Base-by-base conservation (phyloP, 345 rosid species). In the Mallotus nudiflorus region DNA sequence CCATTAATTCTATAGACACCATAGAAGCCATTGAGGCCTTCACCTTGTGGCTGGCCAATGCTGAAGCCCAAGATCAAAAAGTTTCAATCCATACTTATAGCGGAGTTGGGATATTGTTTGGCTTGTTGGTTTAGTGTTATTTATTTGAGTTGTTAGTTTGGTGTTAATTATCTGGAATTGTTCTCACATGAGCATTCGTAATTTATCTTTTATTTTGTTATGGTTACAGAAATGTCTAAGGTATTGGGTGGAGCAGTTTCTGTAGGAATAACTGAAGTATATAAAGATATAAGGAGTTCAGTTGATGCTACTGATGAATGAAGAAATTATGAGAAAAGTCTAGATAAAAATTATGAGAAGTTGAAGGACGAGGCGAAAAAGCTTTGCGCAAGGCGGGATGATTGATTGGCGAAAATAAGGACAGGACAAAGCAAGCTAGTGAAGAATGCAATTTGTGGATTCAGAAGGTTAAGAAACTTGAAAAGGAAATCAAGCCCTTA, bases 351-450 rank as follows among this genome's bases (percentile, higher is more conserved):
- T 46, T 57, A 25, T 35, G 51, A 50, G 13, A 78, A 54, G 60
- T 19, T 74, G 14, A 61, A 0, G 33, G 64, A 20, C 8, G 72
- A 52, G 66, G 62, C 52, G 19, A 59, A 70, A 25, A 74, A 45
- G 72, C 75, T 78, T 14, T 62, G 50, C 58, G 75, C 75, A 0
- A 70, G 62, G 62, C 69, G 62, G 66, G 75, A 49, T 20, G 75
- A 78, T 63, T 19, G 62, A 46, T 48, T 62, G 49, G 69, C 51
- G 31, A 58, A 63, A 63, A 52, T 57, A 28, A 35, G 64, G 70
- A 75, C 31, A 69, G 57, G 70, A 75, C 66, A 19, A 63, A 75
- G 28, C 65, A 29, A 48, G 29, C 50, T 29, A 49, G 66, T 4
- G 42, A 65, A 54, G 60, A 46, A 20, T 69, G 74, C 37, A 58